Base-by-base conservation (phyloP, 768 basidiomycete species). In the Strobilomyces echinocephalus region DNA sequence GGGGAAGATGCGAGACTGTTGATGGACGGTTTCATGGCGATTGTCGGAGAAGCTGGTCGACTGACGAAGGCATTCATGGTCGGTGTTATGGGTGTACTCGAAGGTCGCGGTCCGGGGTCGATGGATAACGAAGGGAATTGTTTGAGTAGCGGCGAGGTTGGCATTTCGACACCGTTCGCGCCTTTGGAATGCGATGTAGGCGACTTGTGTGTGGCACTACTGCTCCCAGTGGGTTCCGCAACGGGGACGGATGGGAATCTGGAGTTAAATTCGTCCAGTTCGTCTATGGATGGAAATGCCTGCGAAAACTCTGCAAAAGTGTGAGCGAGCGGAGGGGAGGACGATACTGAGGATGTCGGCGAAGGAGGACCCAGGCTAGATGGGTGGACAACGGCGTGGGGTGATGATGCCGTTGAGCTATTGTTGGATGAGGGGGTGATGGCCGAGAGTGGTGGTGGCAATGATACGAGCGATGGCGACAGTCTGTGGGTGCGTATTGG, bases 341-440 rank as follows among this genome's bases (percentile, higher is more conserved):
- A 83, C 14, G 86, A 83, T 15, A 82, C 76, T 2, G 85, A 85
- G 9, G 87, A 84, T 2, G 80, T 75, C 4, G 88, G 88, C 1
- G 89, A 89, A 5, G 89, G 85, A 33, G 88, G 87, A 3, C 87
- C 88, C 16, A 91, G 73, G 31, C 80, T 80, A 5, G 87, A 85
- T 2, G 84, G 78, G 0, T 85, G 80, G 10, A 91, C 85, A 45
- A 90, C 74, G 3, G 79, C 77, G 59, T 86, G 87, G n/a, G 78
- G 76, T 3, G 82, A 79, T 28, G 78, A 75, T 20, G 65, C 35
- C 5, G 73, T 54, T 34, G 72, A 73, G 28, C 64, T 70, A 46
- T 53, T 65, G 43, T 63, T 59, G 2, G 68, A 68, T 21, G 64
- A 52, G 39, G 61, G 42, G 18, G 59, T 41, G n/a, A 60, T 21